Evolutionary conservation across 225 moss, liverwort and hornwort species (phyloP), one percentile per base, ranked within the genome.

Genomic region (Rhytidiadelphus loreus): DNA sequence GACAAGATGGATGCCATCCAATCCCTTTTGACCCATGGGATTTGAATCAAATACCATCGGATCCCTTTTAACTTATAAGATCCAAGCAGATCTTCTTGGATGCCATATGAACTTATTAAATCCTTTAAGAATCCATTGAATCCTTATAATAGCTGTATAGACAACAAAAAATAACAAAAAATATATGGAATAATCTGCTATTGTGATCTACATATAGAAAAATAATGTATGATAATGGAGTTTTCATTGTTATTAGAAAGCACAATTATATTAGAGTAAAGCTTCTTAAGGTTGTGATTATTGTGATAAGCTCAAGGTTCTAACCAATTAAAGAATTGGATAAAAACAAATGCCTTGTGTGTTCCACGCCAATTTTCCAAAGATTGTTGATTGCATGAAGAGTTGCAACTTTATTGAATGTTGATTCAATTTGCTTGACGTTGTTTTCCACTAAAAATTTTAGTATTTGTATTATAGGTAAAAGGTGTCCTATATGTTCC

Each of bases 151-250:
- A 64, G 8, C 5, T 33, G 2, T 17, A 33, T 32, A 64, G 32
- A 16, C 13, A 33, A 64, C 3, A 63, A 63, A 8, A 3, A 63
- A 16, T 11, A 50, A 50, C 50, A 50, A 50, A 50, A 50, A 1
- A 16, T 30, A 13, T 7, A 14, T 14, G 28, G 15, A 64, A 64
- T 33, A 64, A 64, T 33, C 33, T 64, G 12, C 17, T 64, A 16
- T 63, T 8, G 0, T 3, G 9, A 14, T 33, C 2, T 64, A 17
- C 33, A 64, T 17, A 8, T 16, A 33, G 32, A 15, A 64, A 64
- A 23, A 33, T 50, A 11, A 50, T n/a, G 22, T n/a, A 0, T 2
- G 2, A 21, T 22, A 7, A 68, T 13, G 11, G 0, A n/a, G 0
- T 23, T n/a, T 3, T 37, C 37, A 23, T n/a, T 23, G 22, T 39